Evolutionary conservation across 164 flowering plant species (phyloP).

Genomic region (Platanus orientalis): DNA sequence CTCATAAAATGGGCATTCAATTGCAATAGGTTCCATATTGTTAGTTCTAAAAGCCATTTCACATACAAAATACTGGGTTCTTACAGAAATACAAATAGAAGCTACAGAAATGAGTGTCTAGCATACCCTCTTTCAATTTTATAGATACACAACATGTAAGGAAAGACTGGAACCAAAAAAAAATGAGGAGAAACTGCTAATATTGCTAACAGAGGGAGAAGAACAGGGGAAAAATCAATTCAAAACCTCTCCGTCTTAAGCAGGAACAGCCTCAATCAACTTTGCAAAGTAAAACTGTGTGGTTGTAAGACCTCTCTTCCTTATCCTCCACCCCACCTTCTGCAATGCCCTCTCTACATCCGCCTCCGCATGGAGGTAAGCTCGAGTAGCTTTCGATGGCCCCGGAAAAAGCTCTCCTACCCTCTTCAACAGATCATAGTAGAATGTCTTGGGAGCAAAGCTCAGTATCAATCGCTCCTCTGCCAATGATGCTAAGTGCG

Average conservation of each 20-base stretch:
- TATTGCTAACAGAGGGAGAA: neutral
- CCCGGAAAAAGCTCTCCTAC: constrained; percentile 96
- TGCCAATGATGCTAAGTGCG: constrained; percentile 84
- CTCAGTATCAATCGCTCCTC: constrained; percentile 52
- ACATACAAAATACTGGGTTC: too few relatives aligned
- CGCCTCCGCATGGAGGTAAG: constrained; percentile 87
- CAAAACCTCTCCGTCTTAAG: constrained; percentile 18
- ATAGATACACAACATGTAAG: neutral
- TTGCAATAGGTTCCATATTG: too few relatives aligned
- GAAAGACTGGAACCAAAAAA: neutral
- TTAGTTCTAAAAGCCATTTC: too few relatives aligned
- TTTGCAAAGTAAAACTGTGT: constrained; percentile 90
- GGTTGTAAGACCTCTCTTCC: constrained; percentile 66
- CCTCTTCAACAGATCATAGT: constrained; percentile 76
- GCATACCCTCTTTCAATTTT: too few relatives aligned
- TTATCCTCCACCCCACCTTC: constrained; percentile 88
- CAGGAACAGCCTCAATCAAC: constrained; percentile 88
- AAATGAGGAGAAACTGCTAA: neutral
- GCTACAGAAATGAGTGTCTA: too few relatives aligned
- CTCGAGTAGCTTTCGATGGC: constrained; percentile 97
- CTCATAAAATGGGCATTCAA: too few relatives aligned
- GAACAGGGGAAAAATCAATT: constrained; percentile 1
- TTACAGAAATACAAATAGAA: too few relatives aligned
- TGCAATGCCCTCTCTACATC: constrained; percentile 86
- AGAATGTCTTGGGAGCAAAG: constrained; percentile 94